These are phyloP conservation scores for Leccinellum luteum DNA, from an alignment of 768 basidiomycete genomes.

Conservation along the genomic window DNA sequence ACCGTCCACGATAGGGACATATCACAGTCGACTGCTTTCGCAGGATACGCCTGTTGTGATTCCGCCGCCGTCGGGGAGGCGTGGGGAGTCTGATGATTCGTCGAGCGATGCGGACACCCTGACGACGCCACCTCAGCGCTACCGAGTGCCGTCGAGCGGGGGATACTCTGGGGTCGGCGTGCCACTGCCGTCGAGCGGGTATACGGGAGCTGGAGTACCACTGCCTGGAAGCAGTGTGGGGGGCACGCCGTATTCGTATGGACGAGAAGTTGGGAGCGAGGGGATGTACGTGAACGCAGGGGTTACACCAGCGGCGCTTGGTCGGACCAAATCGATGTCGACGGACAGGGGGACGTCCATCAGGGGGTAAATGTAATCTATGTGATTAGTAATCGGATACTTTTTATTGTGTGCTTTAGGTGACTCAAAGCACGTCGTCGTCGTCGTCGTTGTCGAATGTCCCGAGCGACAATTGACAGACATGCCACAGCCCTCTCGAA, in stretches of 20 bases:
- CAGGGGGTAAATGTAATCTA: neutral
- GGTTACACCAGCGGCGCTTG: slow-evolving; percentile 24
- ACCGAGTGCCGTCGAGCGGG: slow-evolving; percentile 16
- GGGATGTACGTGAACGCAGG: slow-evolving; percentile 15
- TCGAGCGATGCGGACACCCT: slow-evolving; percentile 36
- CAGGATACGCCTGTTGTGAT: slow-evolving; percentile 23
- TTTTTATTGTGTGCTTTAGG: neutral
- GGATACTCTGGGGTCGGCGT: slow-evolving; percentile 11
- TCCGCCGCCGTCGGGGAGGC: slow-evolving; percentile 26
- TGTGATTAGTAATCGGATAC: slow-evolving; percentile 16
- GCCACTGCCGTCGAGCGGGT: neutral
- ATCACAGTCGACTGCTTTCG: slow-evolving; percentile 25
- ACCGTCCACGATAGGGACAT: slow-evolving; percentile 26
- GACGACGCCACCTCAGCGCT: slow-evolving; percentile 31
- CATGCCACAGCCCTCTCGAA: slow-evolving; percentile 37
- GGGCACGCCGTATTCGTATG: slow-evolving; percentile 23
- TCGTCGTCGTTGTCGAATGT: neutral
- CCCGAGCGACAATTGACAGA: neutral
- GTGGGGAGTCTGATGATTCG: slow-evolving; percentile 27
- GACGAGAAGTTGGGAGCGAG: slow-evolving; percentile 12
- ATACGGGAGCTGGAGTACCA: slow-evolving; percentile 5
- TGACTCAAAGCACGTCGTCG: no score
- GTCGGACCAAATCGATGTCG: slow-evolving; percentile 18
- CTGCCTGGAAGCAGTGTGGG: slow-evolving; percentile 4
- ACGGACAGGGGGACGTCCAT: slow-evolving; percentile 12